A percentile compares a stretch with the other conserved stretches of the same genome.
These are phyloP conservation scores for Suillus decipiens DNA, from an alignment of 768 basidiomycete species.

Conservation along the genomic window DNA sequence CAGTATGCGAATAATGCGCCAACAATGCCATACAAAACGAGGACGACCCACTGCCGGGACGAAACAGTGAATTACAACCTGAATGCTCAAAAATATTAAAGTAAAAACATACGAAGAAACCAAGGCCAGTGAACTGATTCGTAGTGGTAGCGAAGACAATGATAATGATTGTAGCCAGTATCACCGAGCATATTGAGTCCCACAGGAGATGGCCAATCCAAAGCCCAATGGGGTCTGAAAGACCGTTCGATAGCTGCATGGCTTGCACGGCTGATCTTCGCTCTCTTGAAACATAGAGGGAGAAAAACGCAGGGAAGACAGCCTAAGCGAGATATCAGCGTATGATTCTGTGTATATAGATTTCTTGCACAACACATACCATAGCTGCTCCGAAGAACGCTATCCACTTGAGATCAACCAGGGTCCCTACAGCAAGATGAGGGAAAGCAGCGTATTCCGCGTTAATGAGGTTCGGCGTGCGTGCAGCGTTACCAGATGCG, in stretches of 20 bases:
- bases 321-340: constrained; percentile 40
- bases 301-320: constrained; percentile 81
- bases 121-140: constrained; percentile 68
- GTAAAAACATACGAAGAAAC: constrained; percentile 52
- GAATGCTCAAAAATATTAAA: background rate
- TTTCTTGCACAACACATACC: constrained; percentile 40
- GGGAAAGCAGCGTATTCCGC: constrained; percentile 63
- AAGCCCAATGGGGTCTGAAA: constrained; percentile 66
- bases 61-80: constrained; percentile 6
- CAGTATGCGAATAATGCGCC: constrained; percentile 71
- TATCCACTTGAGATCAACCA: constrained; percentile 70
- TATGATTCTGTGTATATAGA: background rate
- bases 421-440: constrained; percentile 51
- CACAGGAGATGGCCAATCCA: constrained; percentile 82
- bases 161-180: constrained; percentile 63
- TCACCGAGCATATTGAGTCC: constrained; percentile 60
- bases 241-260: constrained; percentile 80
- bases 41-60: constrained; percentile 59
- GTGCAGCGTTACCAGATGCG: constrained; percentile 39
- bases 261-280: constrained; percentile 70
- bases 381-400: constrained; percentile 74
- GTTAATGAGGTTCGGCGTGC: constrained; percentile 52
- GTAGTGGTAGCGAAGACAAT: constrained; percentile 59
- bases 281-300: constrained; percentile 75
- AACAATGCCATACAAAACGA: constrained; percentile 70